phyloP scores from a whole-genome alignment of 2,329 filamentous ascomycete genomes.

The Pseudogymnoascus sp. region DNA sequence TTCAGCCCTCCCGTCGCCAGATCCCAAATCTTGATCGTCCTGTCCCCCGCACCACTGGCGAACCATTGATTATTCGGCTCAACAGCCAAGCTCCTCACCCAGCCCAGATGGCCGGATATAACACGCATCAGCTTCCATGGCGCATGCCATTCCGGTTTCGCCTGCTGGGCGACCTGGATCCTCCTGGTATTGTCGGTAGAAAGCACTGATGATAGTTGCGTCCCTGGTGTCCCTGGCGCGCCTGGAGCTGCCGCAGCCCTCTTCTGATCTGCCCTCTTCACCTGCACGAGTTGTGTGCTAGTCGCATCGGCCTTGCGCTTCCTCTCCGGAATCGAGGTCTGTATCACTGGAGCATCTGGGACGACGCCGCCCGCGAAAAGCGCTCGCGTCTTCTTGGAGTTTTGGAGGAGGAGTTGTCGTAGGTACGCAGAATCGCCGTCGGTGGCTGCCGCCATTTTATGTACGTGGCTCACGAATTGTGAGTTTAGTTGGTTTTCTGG shows the following conservation, averaged over 20 bases:
- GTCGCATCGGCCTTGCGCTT: slow-evolving; percentile 16
- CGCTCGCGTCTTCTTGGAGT: slow-evolving; percentile 33
- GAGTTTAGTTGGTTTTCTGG: background rate
- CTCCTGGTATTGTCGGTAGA: slow-evolving; percentile 7
- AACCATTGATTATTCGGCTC: slow-evolving; percentile 98
- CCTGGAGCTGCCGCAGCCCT: background rate
- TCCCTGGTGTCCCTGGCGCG: background rate
- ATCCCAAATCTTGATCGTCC: slow-evolving; percentile 99
- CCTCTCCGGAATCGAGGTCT: slow-evolving; percentile 13
- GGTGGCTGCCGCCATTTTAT: slow-evolving; percentile 26
- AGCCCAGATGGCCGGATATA: slow-evolving; percentile 91
- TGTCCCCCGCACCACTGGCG: slow-evolving; percentile 85
- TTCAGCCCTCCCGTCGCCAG: slow-evolving; percentile 76
- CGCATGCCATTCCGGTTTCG: slow-evolving; percentile 88
- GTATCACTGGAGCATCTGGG: slow-evolving; percentile 2
- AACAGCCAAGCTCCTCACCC: slow-evolving; percentile 82
- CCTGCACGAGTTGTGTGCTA: slow-evolving; percentile 19
- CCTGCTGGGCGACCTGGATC: slow-evolving; percentile 46
- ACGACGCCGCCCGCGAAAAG: slow-evolving; percentile 29
- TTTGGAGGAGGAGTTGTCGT: slow-evolving; percentile 33
- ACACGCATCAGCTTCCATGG: slow-evolving; percentile 99
- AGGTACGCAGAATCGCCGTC: slow-evolving; percentile 27
- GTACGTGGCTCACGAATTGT: slow-evolving; percentile 1
- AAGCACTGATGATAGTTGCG: slow-evolving; percentile 8
- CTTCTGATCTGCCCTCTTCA: slow-evolving; percentile 28